Base-by-base conservation (phyloP, 768 basidiomycete species). In the Leccinellum rugosiceps region DNA sequence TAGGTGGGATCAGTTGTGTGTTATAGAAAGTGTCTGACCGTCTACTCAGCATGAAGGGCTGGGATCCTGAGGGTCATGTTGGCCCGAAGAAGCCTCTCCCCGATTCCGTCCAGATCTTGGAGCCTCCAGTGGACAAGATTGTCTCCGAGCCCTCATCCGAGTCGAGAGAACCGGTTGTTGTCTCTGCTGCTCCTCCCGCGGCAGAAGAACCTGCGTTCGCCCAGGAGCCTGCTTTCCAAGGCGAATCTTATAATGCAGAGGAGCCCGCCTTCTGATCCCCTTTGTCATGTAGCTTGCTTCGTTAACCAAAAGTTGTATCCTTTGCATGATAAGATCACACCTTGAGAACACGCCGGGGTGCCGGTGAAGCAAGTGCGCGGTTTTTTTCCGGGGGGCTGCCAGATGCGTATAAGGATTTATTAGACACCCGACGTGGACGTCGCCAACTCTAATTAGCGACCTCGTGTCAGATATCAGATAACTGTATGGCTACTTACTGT, bases 71-170 rank as follows among this genome's bases (percentile, higher is more conserved):
- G 71, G 97, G 97, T 59, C 83, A 83, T 58, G 76, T 80, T 47
- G 97, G 97, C 47, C 97, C 95, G 68, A 82, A 82, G 76, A 94
- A 92, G 75, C 93, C 94, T 63, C 88, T 98, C 52, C 97, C 97
- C 53, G 97, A 98, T 74, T 88, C 88, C 63, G 95, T 99, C 70
- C 84, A 85, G 67, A 91, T 98, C 68, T 72, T 84, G 70, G 93
- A 95, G 71, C 94, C 90, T 43, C 91, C 91, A 45, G 81, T 92
- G 65, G 92, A 96, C 80, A 96, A 98, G 76, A 79, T 91, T 63
- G 83, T 93, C 63, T 84, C 85, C 51, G 92, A 94, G 74, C 94
- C 94, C 50, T 83, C 87, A 23, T 96, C 94, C 46, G 94, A 97
- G 76, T 88, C 92, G 74, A 83, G 85, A 68, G 93, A 94, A 63